phyloP scores from a whole-genome alignment of 768 basidiomycete species.

The Rubroboletus pulcherrimus region DNA sequence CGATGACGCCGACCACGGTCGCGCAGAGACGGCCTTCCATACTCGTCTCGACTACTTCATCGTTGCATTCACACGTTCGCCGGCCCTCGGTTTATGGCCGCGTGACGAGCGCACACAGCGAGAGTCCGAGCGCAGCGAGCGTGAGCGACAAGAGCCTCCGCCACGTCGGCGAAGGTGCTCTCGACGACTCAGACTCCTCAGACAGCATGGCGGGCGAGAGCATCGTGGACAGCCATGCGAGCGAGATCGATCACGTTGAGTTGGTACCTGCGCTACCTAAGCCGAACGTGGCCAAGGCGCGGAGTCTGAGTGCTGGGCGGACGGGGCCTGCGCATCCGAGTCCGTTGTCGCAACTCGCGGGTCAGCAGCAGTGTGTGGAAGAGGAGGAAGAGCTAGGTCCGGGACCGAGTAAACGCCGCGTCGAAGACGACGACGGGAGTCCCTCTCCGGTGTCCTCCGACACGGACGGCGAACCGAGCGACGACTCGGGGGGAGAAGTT shows the following conservation, averaged over 20 bases:
- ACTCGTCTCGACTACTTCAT: slow-evolving; percentile 36
- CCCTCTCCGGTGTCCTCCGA: slow-evolving; percentile 61
- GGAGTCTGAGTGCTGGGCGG: slow-evolving; percentile 28
- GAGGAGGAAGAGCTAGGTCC: slow-evolving; percentile 38
- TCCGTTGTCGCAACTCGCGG: slow-evolving; percentile 59
- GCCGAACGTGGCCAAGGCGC: slow-evolving; percentile 35
- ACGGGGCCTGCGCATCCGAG: slow-evolving; percentile 48
- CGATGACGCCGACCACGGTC: slow-evolving; percentile 46
- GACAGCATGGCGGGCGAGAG: slow-evolving; percentile 26
- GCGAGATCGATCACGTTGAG: slow-evolving; percentile 35
- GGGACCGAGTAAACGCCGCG: slow-evolving; percentile 12
- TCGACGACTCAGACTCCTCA: slow-evolving; percentile 75
- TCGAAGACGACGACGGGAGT: slow-evolving; percentile 50
- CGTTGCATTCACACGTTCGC: slow-evolving; percentile 26
- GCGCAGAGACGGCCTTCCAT: slow-evolving; percentile 39
- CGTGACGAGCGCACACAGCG: slow-evolving; percentile 29
- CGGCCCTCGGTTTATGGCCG: slow-evolving; percentile 42
- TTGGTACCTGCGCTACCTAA: slow-evolving; percentile 16
- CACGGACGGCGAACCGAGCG: slow-evolving; percentile 48
- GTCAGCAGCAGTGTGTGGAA: slow-evolving; percentile 51
- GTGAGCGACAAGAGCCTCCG: slow-evolving; percentile 47
- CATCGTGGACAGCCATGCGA: slow-evolving; percentile 14
- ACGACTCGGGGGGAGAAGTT: slow-evolving; percentile 19
- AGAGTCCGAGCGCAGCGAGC: slow-evolving; percentile 31
- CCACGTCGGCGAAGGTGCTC: slow-evolving; percentile 72